Evolutionary conservation across 2,329 filamentous ascomycete genomes (phyloP).

Genomic region (Amylocarpus encephaloides): DNA sequence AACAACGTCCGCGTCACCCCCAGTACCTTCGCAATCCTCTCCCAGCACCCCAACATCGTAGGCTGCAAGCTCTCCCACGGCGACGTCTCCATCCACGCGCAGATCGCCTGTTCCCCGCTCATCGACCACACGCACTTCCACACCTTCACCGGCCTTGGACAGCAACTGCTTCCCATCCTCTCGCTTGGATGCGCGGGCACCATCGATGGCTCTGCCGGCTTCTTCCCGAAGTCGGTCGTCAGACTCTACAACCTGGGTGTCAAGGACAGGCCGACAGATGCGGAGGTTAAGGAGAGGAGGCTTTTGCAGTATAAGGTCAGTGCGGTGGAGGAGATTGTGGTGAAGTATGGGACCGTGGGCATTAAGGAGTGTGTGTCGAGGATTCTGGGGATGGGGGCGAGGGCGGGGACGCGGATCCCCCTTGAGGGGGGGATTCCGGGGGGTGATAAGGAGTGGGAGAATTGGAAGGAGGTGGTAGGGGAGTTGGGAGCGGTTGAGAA

Average conservation of each 20-base stretch:
- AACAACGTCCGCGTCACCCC: conserved; percentile 57
- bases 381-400: conserved; percentile 53
- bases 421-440: conserved; percentile 52
- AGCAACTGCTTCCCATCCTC: conserved; percentile 58
- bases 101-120: conserved; percentile 51
- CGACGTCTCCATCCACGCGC: conserved; percentile 56
- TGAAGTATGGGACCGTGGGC: conserved; percentile 53
- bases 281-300: conserved; percentile 43
- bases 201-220: conserved; percentile 59
- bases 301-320: conserved; percentile 55
- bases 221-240: conserved; percentile 58
- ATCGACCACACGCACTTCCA: conserved; percentile 55
- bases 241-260: conserved; percentile 46
- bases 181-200: conserved; percentile 57
- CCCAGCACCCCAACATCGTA: conserved; percentile 59
- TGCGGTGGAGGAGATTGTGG: conserved; percentile 55
- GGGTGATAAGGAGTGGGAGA: conserved; percentile 41
- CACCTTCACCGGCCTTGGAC: conserved; percentile 58
- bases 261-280: conserved; percentile 34
- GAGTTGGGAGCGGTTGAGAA: conserved; percentile 29
- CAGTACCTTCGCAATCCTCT: conserved; percentile 49
- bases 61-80: conserved; percentile 65
- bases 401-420: conserved; percentile 53
- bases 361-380: conserved; percentile 59
- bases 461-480: conserved; percentile 35